Evolutionary conservation across 2,329 filamentous ascomycete species (phyloP).

Genomic region (Macrophomina tecta): DNA sequence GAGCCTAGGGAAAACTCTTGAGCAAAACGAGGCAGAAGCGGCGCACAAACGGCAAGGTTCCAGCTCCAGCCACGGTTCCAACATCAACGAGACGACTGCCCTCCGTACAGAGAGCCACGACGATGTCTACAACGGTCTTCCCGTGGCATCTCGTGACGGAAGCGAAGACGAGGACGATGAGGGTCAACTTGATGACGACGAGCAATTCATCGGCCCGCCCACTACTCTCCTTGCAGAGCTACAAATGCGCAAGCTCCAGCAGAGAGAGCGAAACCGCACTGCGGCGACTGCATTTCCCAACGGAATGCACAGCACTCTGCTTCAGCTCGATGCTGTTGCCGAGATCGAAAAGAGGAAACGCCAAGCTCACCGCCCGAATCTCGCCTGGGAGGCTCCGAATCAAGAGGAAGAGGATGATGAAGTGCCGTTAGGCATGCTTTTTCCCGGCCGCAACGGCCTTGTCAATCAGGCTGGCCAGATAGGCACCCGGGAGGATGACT

Average conservation of each 20-base stretch:
- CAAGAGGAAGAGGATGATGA: slow-evolving; percentile 68
- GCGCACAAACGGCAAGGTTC: slow-evolving; percentile 10
- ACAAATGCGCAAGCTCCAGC: slow-evolving; percentile 86
- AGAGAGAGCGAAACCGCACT: slow-evolving; percentile 78
- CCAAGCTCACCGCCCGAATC: slow-evolving; percentile 75
- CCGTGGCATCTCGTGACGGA: slow-evolving; percentile 30
- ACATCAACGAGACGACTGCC: slow-evolving; percentile 31
- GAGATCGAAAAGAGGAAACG: slow-evolving; percentile 81
- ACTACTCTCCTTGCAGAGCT: slow-evolving; percentile 93
- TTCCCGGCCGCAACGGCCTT: slow-evolving; percentile 62
- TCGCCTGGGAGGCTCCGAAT: slow-evolving; percentile 84
- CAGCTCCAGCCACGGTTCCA: not conserved
- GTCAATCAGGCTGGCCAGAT: slow-evolving; percentile 50
- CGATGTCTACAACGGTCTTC: slow-evolving; percentile 5
- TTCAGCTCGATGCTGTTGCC: slow-evolving; percentile 89
- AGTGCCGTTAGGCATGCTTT: slow-evolving; percentile 84
- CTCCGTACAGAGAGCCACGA: slow-evolving; percentile 12
- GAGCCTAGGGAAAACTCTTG: slow-evolving; percentile 14
- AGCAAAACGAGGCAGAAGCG: slow-evolving; percentile 3
- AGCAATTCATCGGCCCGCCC: slow-evolving; percentile 70
- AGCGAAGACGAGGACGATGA: slow-evolving; percentile 50
- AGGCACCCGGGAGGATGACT: slow-evolving; percentile 52
- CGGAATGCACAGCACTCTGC: slow-evolving; percentile 87
- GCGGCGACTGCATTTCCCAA: slow-evolving; percentile 68
- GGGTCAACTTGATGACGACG: slow-evolving; percentile 34